Evolutionary conservation across 1,284 basidiomycete genomes (phyloP).

Genomic region (Marasmius fiardii): DNA sequence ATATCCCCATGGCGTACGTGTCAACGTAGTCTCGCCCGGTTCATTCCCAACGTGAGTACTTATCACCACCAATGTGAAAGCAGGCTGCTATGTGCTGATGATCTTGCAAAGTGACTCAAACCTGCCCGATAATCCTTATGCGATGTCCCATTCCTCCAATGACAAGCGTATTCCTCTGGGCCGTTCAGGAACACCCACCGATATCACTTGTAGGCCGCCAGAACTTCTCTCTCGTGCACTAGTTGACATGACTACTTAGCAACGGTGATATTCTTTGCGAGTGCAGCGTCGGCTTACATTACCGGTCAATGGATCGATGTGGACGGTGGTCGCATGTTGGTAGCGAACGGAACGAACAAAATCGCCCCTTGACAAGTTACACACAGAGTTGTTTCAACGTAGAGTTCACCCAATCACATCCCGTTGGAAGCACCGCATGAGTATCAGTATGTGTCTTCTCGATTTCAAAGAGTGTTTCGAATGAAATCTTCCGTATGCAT

Average conservation of each 20-base stretch:
- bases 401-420: too few species aligned
- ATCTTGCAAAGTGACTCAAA: background rate
- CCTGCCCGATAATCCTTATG: background rate
- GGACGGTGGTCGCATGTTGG: slow-evolving; percentile 4
- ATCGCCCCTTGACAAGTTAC: too few species aligned
- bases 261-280: slow-evolving; percentile 1
- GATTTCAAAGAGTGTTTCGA: too few species aligned
- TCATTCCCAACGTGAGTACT: slow-evolving; percentile 4
- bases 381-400: too few species aligned
- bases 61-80: background rate
- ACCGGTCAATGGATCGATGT: slow-evolving; percentile 3
- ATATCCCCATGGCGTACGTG: background rate
- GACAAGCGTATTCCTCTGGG: slow-evolving; percentile 6
- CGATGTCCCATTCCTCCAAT: slow-evolving; percentile 1
- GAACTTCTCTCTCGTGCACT: background rate
- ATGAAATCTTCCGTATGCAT: too few species aligned
- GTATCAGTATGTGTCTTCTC: too few species aligned
- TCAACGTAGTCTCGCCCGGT: slow-evolving; percentile 1
- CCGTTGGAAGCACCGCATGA: too few species aligned
- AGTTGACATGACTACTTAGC: background rate
- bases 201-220: background rate
- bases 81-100: background rate
- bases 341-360: slow-evolving; percentile 8
- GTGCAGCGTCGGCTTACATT: background rate
- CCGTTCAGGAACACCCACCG: background rate